Conservation (phyloP, 2,329 filamentous ascomycete genomes). For the Trichoderma endophyticum region DNA sequence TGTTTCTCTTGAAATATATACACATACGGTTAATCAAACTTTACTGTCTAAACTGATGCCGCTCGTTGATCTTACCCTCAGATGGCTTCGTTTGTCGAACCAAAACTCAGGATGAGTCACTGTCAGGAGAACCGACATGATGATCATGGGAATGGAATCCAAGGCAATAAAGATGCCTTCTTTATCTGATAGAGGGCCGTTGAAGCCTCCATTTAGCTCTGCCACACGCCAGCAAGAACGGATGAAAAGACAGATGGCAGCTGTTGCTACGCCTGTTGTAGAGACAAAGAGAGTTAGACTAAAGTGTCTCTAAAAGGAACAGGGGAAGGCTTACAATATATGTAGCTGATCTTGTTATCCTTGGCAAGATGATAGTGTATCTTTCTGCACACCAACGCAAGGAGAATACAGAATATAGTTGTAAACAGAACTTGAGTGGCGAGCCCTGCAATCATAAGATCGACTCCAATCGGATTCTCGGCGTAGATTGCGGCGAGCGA, state of each 20-base stretch:
- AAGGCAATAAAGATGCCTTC: not conserved
- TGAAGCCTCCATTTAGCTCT: constrained; percentile 1
- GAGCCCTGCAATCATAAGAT: constrained; percentile 5
- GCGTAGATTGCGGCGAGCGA: not conserved
- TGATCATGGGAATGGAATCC: not conserved
- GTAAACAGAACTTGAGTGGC: constrained; percentile 1
- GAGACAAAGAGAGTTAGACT: not conserved
- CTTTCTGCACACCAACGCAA: not conserved
- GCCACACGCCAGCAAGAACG: constrained; percentile 4
- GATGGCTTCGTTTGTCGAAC: not conserved
- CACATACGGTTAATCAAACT: not conserved
- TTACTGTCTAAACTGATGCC: not conserved
- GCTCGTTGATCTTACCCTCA: not conserved
- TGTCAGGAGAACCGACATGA: constrained; percentile 5
- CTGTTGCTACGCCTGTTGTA: not conserved
- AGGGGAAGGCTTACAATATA: not conserved
- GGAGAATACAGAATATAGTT: not conserved
- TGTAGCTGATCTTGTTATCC: not conserved
- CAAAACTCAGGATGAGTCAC: constrained; percentile 5
- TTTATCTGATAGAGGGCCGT: not conserved
- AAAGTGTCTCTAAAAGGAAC: not conserved
- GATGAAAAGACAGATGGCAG: constrained; percentile 1
- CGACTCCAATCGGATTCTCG: not conserved
- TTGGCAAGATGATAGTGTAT: not conserved
- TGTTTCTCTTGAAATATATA: not conserved